phyloP scores from a whole-genome alignment of 441 rosid species.

The Aleurites moluccanus region DNA sequence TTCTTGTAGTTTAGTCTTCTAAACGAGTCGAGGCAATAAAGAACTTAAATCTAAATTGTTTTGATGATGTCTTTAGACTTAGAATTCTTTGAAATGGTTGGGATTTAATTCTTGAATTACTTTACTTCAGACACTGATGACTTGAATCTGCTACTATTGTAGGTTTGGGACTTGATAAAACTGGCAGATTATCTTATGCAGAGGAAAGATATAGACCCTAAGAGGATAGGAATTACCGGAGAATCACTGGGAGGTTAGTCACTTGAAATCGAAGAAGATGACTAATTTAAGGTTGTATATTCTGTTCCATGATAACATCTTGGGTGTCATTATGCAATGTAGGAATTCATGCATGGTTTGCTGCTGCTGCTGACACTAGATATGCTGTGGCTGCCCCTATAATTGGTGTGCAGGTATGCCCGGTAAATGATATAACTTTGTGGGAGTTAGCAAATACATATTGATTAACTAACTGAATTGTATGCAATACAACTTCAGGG shows the following conservation, averaged over 20 bases:
- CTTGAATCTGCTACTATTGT: constrained; percentile 21
- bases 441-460: not conserved
- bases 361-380: constrained; percentile 75
- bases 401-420: constrained; percentile 82
- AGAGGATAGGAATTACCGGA: constrained; percentile 89
- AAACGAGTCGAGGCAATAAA: constrained; percentile 9
- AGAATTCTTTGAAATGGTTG: not conserved
- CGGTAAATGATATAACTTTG: constrained; percentile 1
- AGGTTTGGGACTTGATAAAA: constrained; percentile 94
- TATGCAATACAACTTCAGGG: constrained; percentile 50
- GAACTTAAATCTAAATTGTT: not conserved
- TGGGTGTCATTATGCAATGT: constrained; percentile 17
- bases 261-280: not conserved
- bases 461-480: constrained; percentile 12
- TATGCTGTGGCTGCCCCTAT: constrained; percentile 71
- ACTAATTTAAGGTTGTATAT: constrained; percentile 14
- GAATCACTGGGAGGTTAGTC: constrained; percentile 91
- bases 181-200: constrained; percentile 76
- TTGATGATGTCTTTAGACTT: not conserved
- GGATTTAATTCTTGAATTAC: not conserved
- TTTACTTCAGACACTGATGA: constrained; percentile 10
- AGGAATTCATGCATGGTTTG: constrained; percentile 99
- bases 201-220: constrained; percentile 78
- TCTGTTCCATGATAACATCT: constrained; percentile 11
- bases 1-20: constrained; percentile 4